Base-by-base conservation (phyloP, 2,329 filamentous ascomycete genomes). In the Tolypocladium album region DNA sequence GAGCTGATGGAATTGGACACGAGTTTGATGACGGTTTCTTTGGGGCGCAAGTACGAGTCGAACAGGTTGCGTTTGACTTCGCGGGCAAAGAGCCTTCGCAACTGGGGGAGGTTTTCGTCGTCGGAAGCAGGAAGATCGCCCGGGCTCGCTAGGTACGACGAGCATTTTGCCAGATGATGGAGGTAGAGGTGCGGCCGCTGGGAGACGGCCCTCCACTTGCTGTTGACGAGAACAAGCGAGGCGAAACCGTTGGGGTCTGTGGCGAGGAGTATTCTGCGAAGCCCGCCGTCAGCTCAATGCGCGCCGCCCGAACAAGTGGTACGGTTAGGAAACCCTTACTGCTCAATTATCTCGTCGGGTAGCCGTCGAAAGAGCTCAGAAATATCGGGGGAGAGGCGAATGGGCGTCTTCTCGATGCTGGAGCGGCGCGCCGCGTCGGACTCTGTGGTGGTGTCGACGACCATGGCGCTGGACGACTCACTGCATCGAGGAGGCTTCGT, bases 1-100 rank as follows among this genome's bases (percentile, higher is more conserved):
- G 90, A 92, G 70, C 89, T 93, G 65, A 90, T 90, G 7, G 89
- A 92, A 57, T 88, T 90, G 43, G 90, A 94, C 15, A 95, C 86
- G 58, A 96, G 79, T 69, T 88, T 92, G 67, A 96, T 82, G 53
- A 89, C 78, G 7, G 88, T 92, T 67, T 83, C 80, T 61, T 75
- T 81, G 4, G 90, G 89, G 22, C 88, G 83, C 58, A 91, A 71
- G 70, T 90, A 92, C 42, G 87, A 84, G 65, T 90, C 85, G 70
- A 92, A 93, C 56, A 91, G 78, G 73, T 90, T 90, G 60, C 88
- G 83, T 72, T 90, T 89, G 64, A 88, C 82, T 69, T 92, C 86
- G 57, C 79, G 79, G 11, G 84, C 80, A 68, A 94, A 92, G 34
- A 83, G 77, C 24, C 78, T 79, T 60, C 89, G 87, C 39, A 93